Conservation (phyloP, 352 stramenopile species). For the Blastocystis sp. region DNA sequence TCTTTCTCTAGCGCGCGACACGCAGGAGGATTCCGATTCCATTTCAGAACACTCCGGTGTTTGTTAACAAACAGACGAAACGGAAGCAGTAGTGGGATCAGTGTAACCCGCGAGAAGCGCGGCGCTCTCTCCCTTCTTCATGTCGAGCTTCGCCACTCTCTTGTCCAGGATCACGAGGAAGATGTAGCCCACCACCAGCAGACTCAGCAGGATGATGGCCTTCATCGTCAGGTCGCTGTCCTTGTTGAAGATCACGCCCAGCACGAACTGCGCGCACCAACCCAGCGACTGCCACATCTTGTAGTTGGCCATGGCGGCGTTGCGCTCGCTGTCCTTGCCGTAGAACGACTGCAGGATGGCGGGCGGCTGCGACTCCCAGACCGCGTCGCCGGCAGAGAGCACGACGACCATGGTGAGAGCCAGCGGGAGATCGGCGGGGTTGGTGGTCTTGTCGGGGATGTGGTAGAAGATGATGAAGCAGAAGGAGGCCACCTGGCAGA, state of each 20-base stretch:
- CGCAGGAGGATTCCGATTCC: too few species aligned
- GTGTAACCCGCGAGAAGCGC: slow-evolving; percentile 15
- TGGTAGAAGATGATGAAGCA: slow-evolving; percentile 69
- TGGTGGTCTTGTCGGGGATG: slow-evolving; percentile 30
- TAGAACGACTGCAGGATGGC: slow-evolving; percentile 71
- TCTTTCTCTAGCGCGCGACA: too few species aligned
- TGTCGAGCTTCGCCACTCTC: slow-evolving; percentile 45
- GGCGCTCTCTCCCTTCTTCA: slow-evolving; percentile 68
- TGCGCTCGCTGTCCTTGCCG: slow-evolving; percentile 63
- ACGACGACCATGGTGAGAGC: slow-evolving; percentile 44
- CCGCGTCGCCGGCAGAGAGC: slow-evolving; percentile 55
- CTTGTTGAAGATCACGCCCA: slow-evolving; percentile 34
- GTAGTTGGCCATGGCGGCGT: slow-evolving; percentile 70
- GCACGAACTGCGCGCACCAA: slow-evolving; percentile 63
- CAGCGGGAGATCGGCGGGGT: slow-evolving; percentile 32
- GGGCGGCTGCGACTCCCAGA: slow-evolving; percentile 71
- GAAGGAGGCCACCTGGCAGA: slow-evolving; percentile 62
- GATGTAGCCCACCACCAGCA: slow-evolving; percentile 57
- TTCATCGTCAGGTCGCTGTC: slow-evolving; percentile 49
- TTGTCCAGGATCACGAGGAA: slow-evolving; percentile 51
- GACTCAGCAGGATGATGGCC: slow-evolving; percentile 41
- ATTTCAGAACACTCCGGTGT: background rate
- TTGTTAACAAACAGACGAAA: background rate
- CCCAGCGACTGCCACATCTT: slow-evolving; percentile 71
- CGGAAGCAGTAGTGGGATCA: background rate